Evolutionary conservation across 345 rosid species (phyloP), one percentile per base, ranked within the genome.

Genomic region (Eucalyptus erythrocorys): DNA sequence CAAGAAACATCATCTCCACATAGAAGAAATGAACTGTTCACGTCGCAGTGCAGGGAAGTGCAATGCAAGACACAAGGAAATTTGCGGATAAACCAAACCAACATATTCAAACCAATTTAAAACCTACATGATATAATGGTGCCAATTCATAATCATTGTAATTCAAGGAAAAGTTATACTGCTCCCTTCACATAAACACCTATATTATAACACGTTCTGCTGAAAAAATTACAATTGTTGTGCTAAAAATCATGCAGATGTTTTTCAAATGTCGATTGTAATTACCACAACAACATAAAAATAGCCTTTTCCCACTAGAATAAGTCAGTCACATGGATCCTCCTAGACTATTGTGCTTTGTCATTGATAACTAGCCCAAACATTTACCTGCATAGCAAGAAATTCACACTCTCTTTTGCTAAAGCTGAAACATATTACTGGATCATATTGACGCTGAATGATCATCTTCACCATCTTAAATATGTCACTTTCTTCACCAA

Each of bases 381-480:
- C 89, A 89, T 61, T 86, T 89, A 96, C 99, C 98, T 98, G 99
- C 99, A 96, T 97, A 13, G 99, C 99, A 86, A 97, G 99, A 92
- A 96, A 94, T 91, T 97, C 99, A 14, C 99, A 98, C 88, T 98
- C 99, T 91, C 98, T 96, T 93, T 98, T 97, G 95, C 99, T 98
- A 91, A 98, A 98, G 92, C 97, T 95, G 94, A 98, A 98, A 92
- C 96, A 94, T 88, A 98, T 96, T 89, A 98, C 99, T 37, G 99
- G 99, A 88, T 98, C 99, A 88, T 98, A 98, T 76, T 98, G 99
- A 51, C 99, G 95, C 89, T 93, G 96, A 92, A 98, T 95, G 68
- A 98, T 96, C 99, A 97, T 98, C 92, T 98, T 98, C 89, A 98
- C 98, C 97, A 98, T 93, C 94, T 96, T 98, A 93, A 98, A 97